These are phyloP conservation scores for Xylaria castorea DNA, from an alignment of 495 filamentous ascomycete species.

Conservation along the genomic window DNA sequence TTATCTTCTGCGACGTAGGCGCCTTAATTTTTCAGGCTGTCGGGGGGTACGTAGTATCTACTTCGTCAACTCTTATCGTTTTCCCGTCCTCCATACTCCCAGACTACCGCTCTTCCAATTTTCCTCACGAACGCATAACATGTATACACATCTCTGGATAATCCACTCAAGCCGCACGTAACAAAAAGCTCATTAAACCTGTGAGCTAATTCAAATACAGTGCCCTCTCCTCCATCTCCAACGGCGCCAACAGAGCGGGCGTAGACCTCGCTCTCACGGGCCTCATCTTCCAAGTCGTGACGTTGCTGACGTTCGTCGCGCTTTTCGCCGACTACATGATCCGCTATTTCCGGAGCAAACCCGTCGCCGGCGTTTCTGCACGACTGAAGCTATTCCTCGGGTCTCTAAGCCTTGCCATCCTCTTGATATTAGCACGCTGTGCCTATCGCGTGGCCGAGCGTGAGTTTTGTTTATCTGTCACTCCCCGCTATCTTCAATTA, in stretches of 20 bases:
- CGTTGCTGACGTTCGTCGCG: slow-evolving; percentile 50
- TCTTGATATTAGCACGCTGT: slow-evolving; percentile 56
- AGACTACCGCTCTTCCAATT: too few relatives aligned
- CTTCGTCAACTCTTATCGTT: too few relatives aligned
- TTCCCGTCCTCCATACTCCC: too few relatives aligned
- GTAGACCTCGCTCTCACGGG: slow-evolving; percentile 59
- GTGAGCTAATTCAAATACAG: background rate
- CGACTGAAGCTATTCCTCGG: slow-evolving; percentile 52
- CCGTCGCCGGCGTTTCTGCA: slow-evolving; percentile 14
- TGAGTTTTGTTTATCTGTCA: background rate
- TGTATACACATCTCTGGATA: too few relatives aligned
- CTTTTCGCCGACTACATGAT: slow-evolving; percentile 53
- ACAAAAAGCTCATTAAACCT: too few relatives aligned
- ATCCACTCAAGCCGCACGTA: too few relatives aligned
- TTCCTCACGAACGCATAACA: too few relatives aligned
- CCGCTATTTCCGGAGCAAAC: slow-evolving; percentile 37
- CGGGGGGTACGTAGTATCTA: slow-evolving; percentile 37
- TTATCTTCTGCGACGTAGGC: slow-evolving; percentile 60
- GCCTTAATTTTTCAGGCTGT: slow-evolving; percentile 59
- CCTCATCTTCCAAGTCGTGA: slow-evolving; percentile 53
- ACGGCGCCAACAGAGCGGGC: slow-evolving; percentile 37
- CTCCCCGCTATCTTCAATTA: background rate
- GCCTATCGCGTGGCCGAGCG: slow-evolving; percentile 57
- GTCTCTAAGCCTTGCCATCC: slow-evolving; percentile 51
- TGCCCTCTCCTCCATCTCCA: slow-evolving; percentile 43